Base-by-base conservation (phyloP, 352 stramenopile species). In the Pythium dissotocum region DNA sequence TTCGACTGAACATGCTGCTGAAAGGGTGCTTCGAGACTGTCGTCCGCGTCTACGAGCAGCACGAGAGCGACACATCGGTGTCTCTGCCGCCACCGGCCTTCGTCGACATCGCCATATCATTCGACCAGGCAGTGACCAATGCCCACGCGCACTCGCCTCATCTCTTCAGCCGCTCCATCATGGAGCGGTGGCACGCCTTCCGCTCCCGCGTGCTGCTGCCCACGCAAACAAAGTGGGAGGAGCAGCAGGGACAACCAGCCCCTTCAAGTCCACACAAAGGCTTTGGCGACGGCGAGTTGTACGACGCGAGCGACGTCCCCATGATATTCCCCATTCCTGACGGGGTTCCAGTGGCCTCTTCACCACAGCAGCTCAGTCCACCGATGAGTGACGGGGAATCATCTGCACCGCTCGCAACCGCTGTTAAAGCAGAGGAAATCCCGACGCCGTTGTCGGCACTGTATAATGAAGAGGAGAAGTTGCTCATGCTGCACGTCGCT, bases 391-490 rank as follows among this genome's bases (percentile, higher is more conserved):
- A 33, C 13, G 40, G 58, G 2, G 26, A 61, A 32, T 36, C 38
- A 2, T 35, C 58, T 1, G 28, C 14, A 2, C 18, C 51, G 1
- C 6, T 28, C 10, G 30, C 49, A 21, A 56, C 49, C 14, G 26
- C 10, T 12, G 53, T 28, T 28, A 53, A 14, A 1, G 36, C 61
- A 6, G 72, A 76, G 9, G 79, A 88, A 36, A 65, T 87, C 2
- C 70, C 80, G 14, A 88, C 83, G 33, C 85, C 85, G 14, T 63
- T 93, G 16, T 77, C 84, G 6, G 85, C 83, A 8, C 70, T 93
- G 4, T 93, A 91, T 67, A 88, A 89, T 32, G 78, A 88, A 38
- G 85, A 93, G 69, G 85, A 93, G 46, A 86, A 84, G 36, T 56
- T 52, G 2, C 61, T 91, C 58, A 90, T 93, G 70, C 82, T 77